Evolutionary conservation across 352 stramenopile species (phyloP).

Genomic region (Globisporangium lucens): DNA sequence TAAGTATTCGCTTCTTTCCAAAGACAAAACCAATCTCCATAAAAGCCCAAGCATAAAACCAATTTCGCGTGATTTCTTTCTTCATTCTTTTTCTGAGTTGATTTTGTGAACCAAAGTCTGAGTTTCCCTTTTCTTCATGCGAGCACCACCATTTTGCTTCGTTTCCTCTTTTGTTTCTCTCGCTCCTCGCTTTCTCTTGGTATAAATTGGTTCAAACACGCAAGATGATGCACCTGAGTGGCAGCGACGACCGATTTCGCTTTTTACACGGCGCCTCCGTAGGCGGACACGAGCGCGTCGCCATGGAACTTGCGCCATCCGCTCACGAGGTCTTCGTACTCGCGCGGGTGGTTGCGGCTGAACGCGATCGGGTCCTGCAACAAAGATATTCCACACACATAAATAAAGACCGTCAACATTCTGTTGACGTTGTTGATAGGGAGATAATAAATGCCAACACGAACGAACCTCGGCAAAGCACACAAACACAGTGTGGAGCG

Average conservation of each 20-base stretch:
- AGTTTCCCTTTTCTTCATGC: not conserved
- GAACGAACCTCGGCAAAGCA: slow-evolving; percentile 78
- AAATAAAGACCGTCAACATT: slow-evolving; percentile 15
- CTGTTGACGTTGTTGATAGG: not conserved
- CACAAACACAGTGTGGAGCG: slow-evolving; percentile 85
- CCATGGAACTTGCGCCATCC: slow-evolving; percentile 83
- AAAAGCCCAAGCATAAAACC: not conserved
- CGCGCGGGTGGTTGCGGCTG: slow-evolving; percentile 75
- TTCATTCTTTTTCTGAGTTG: not conserved
- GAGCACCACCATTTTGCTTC: no score
- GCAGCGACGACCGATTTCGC: not conserved
- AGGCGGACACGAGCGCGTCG: slow-evolving; percentile 65
- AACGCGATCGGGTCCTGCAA: slow-evolving; percentile 71
- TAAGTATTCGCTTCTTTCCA: slow-evolving; percentile 1
- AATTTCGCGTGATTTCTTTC: slow-evolving; percentile 7
- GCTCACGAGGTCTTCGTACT: slow-evolving; percentile 74
- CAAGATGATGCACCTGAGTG: not conserved
- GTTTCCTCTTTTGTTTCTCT: not conserved
- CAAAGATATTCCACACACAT: not conserved
- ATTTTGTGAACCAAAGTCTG: not conserved
- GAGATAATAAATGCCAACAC: not conserved
- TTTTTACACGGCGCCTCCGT: slow-evolving; percentile 69
- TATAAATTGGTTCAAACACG: slow-evolving; percentile 5
- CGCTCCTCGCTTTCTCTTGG: not conserved
- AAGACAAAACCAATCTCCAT: not conserved